Conservation (phyloP, 352 stramenopile species). For the Globisporangium alternatum region DNA sequence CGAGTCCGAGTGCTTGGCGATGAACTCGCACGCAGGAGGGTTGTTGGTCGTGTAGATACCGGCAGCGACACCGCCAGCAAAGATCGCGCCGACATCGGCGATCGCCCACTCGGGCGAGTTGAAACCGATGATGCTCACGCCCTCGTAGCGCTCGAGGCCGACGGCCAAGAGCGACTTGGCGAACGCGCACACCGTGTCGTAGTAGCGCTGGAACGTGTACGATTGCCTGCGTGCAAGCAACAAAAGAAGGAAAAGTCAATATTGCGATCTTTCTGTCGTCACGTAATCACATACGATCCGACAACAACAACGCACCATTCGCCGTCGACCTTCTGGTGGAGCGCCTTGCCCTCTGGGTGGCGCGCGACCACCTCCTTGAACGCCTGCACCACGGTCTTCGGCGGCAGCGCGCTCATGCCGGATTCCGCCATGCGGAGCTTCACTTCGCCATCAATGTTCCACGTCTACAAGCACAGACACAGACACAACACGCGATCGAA, state of each 20-base stretch:
- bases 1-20: slow-evolving; percentile 92
- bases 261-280: background rate
- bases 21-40: slow-evolving; percentile 90
- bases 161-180: slow-evolving; percentile 77
- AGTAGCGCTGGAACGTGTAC: slow-evolving; percentile 74
- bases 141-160: slow-evolving; percentile 69
- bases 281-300: background rate
- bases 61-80: slow-evolving; percentile 88
- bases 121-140: slow-evolving; percentile 89
- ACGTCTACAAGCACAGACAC: slow-evolving; percentile 38
- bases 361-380: slow-evolving; percentile 61
- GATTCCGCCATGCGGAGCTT: slow-evolving; percentile 62
- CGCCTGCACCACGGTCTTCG: slow-evolving; percentile 51
- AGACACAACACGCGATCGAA: background rate
- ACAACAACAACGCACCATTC: slow-evolving; percentile 49
- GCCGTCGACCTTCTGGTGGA: slow-evolving; percentile 73
- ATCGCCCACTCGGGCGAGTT: slow-evolving; percentile 94
- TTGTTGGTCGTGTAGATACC: slow-evolving; percentile 97
- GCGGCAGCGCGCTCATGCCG: slow-evolving; percentile 36
- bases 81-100: slow-evolving; percentile 90
- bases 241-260: slow-evolving; percentile 6
- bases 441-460: slow-evolving; percentile 86
- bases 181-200: slow-evolving; percentile 71
- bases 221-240: slow-evolving; percentile 34
- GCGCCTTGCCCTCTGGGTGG: slow-evolving; percentile 48